These are phyloP conservation scores for Paracorniculantispora psalliotae DNA, from an alignment of 2,329 filamentous ascomycete species.

Conservation along the genomic window DNA sequence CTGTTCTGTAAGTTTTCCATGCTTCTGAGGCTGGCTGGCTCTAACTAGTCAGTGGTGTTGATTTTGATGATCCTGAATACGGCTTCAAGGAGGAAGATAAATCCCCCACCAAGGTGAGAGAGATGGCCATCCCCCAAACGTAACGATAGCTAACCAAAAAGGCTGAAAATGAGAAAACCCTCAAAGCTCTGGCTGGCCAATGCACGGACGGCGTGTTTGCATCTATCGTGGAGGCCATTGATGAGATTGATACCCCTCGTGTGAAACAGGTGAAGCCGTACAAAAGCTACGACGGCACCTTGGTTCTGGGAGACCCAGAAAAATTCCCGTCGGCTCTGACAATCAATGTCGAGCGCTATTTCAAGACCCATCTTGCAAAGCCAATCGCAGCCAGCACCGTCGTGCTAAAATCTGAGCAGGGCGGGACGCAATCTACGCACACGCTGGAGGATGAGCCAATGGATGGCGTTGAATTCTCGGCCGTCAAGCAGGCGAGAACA, in stretches of 20 bases:
- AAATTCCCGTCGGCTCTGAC: constrained; percentile 68
- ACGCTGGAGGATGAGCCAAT: constrained; percentile 44
- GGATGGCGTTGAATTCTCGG: constrained; percentile 54
- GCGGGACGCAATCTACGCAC: constrained; percentile 46
- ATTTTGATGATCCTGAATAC: constrained; percentile 88
- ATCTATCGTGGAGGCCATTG: constrained; percentile 81
- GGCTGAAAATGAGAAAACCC: constrained; percentile 62
- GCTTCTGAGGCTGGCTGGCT: not conserved
- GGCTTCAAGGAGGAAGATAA: constrained; percentile 93
- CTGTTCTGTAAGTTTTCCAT: constrained; percentile 63
- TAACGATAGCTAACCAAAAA: constrained; percentile 15
- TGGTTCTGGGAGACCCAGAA: constrained; percentile 75
- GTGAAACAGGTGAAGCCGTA: constrained; percentile 72
- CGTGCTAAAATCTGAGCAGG: constrained; percentile 50
- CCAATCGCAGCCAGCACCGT: constrained; percentile 75
- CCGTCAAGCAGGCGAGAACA: constrained; percentile 69
- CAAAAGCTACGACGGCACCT: constrained; percentile 70
- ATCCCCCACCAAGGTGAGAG: constrained; percentile 56
- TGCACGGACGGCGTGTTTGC: constrained; percentile 68
- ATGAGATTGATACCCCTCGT: constrained; percentile 70
- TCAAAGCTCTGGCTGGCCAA: constrained; percentile 60
- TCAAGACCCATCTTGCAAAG: constrained; percentile 72
- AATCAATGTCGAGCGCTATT: constrained; percentile 88
- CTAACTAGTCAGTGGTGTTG: constrained; percentile 61
- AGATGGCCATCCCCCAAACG: not conserved